A percentile compares a stretch with the other conserved stretches of the same genome.
phyloP scores from a whole-genome alignment of 306 rosid species.

The Cyamopsis tetragonoloba region DNA sequence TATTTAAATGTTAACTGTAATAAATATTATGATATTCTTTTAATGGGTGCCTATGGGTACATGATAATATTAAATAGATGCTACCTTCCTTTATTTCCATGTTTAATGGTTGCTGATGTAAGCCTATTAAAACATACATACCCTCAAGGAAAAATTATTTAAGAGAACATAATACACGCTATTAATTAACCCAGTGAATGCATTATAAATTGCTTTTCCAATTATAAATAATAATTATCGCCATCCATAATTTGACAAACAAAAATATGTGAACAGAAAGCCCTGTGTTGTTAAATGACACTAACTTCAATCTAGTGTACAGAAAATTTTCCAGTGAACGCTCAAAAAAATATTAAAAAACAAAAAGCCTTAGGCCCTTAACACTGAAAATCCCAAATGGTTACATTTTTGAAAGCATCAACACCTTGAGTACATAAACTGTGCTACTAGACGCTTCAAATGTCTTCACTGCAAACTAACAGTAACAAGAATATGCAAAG shows the following conservation, averaged over 20 bases:
- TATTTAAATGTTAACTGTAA: no score
- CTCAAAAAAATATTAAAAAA: background rate
- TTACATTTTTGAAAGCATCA: conserved; percentile 26
- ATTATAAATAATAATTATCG: conserved; percentile 10
- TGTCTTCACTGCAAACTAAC: conserved; percentile 42
- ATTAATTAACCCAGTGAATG: background rate
- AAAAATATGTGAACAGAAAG: conserved; percentile 21
- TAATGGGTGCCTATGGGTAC: no score
- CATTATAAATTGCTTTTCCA: conserved; percentile 17
- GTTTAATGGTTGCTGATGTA: no score
- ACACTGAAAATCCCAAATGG: conserved; percentile 28
- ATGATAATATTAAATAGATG: no score
- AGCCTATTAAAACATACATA: background rate
- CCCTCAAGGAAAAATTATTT: background rate
- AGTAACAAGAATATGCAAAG: conserved; percentile 89
- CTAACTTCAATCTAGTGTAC: conserved; percentile 10
- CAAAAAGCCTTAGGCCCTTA: conserved; percentile 34
- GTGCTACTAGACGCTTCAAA: conserved; percentile 16
- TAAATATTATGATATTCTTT: no score
- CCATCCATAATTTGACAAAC: conserved; percentile 34
- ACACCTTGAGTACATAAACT: conserved; percentile 30
- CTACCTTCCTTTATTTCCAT: no score
- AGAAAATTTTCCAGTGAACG: conserved; percentile 16
- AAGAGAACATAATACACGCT: background rate
- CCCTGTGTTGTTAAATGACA: conserved; percentile 27